Conservation (phyloP, 495 filamentous ascomycete species). For the Cetradonia linearis region DNA sequence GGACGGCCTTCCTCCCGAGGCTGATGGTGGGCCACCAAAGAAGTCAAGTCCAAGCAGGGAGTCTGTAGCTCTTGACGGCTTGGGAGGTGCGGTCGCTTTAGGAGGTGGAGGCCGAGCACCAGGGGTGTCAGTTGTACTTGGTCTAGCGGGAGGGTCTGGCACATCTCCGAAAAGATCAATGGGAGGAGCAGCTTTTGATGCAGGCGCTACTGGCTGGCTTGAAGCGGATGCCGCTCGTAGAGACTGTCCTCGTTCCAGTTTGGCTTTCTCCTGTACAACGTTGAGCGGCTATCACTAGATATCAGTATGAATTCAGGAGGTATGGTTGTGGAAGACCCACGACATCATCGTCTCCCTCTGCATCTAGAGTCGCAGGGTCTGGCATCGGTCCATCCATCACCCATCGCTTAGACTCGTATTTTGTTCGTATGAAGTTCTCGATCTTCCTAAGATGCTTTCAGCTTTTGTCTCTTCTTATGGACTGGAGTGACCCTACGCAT, state of each 20-base stretch:
- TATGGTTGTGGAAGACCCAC: slow-evolving; percentile 31
- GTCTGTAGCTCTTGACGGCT: slow-evolving; percentile 61
- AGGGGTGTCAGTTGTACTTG: slow-evolving; percentile 56
- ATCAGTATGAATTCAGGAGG: not conserved
- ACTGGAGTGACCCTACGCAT: slow-evolving; percentile 48
- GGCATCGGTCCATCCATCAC: slow-evolving; percentile 94
- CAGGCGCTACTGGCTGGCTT: slow-evolving; percentile 35
- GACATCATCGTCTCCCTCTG: slow-evolving; percentile 75
- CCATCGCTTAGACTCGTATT: slow-evolving; percentile 97
- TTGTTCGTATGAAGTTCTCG: slow-evolving; percentile 97
- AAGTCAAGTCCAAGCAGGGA: slow-evolving; percentile 91
- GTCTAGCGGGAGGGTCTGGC: slow-evolving; percentile 51
- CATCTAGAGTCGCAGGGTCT: slow-evolving; percentile 76
- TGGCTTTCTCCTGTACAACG: slow-evolving; percentile 62
- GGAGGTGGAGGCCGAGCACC: slow-evolving; percentile 46
- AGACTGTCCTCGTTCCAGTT: slow-evolving; percentile 52
- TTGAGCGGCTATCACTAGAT: slow-evolving; percentile 47
- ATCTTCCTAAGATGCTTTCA: slow-evolving; percentile 56
- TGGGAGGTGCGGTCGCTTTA: slow-evolving; percentile 54
- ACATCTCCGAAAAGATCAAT: slow-evolving; percentile 53
- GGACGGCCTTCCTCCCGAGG: slow-evolving; percentile 55
- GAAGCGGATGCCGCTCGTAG: slow-evolving; percentile 34
- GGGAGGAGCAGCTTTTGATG: slow-evolving; percentile 34
- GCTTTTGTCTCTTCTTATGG: slow-evolving; percentile 1
- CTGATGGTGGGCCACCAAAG: slow-evolving; percentile 58